phyloP scores from a whole-genome alignment of 2,329 filamentous ascomycete genomes.

The Paradendryphiella salina region DNA sequence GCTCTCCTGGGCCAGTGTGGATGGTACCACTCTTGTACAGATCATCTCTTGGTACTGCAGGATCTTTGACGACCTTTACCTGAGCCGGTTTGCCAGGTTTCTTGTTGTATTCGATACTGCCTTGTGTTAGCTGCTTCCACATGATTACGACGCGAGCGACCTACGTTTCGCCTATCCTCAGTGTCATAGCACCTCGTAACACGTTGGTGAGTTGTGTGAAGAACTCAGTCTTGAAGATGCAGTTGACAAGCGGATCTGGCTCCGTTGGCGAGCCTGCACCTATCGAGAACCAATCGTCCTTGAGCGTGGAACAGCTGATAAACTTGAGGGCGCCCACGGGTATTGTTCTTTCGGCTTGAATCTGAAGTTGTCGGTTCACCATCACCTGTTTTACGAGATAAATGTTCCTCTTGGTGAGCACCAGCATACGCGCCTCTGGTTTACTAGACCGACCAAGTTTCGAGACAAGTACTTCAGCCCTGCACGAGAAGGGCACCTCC shows the following conservation, averaged over 20 bases:
- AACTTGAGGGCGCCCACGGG: conserved; percentile 87
- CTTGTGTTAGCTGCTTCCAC: conserved; percentile 27
- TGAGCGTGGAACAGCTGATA: conserved; percentile 75
- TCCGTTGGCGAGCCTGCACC: conserved; percentile 89
- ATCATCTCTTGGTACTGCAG: conserved; percentile 70
- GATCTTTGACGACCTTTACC: conserved; percentile 90
- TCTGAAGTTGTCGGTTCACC: conserved; percentile 78
- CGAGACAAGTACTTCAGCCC: conserved; percentile 84
- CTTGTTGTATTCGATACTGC: conserved; percentile 88
- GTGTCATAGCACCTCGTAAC: conserved; percentile 76
- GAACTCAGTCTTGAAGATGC: conserved; percentile 94
- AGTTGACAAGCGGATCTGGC: conserved; percentile 89
- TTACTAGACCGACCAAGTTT: conserved; percentile 98
- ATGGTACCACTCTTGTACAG: conserved; percentile 92
- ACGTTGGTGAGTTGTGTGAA: conserved; percentile 86
- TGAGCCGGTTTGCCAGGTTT: conserved; percentile 90
- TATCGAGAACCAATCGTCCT: conserved; percentile 96
- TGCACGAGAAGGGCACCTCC: conserved; percentile 82
- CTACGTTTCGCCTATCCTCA: conserved; percentile 75
- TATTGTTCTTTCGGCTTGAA: conserved; percentile 78
- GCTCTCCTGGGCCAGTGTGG: conserved; percentile 82
- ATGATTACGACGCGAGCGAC: conserved; percentile 24
- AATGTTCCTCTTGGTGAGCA: conserved; percentile 83
- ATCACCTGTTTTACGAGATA: conserved; percentile 86
- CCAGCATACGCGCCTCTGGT: conserved; percentile 78